Base-by-base conservation (phyloP, 345 rosid genomes). In the Salix brachista region DNA sequence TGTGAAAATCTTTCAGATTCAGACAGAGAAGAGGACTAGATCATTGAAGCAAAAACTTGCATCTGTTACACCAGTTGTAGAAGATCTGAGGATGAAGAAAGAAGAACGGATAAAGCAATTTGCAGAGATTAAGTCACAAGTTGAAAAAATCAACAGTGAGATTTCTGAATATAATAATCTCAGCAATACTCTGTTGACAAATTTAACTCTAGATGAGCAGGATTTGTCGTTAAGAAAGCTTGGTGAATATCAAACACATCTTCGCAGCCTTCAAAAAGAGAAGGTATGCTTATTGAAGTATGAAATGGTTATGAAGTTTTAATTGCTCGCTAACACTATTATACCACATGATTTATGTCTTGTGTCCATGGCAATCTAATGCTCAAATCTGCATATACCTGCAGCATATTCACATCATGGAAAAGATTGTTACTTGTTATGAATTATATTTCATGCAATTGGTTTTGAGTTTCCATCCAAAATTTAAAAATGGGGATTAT, bases 171-270 rank as follows among this genome's bases (percentile, higher is more conserved):
- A 84, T 68, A 81, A 79, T 82, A 76, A 84, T 77, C 77, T 84
- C 32, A 87, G 48, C 80, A 87, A 78, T 75, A 19, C 81, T 30
- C 52, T 85, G 76, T 77, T 75, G 78, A 80, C 74, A 81, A 78
- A 88, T 62, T 79, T 89, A 70, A 75, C 88, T 67, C 79, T 91
- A n/a, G 88, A 88, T 73, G 98, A 94, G 75, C 89, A 90, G 54
- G 99, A 93, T 85, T 87, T 96, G 84, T 89, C 99, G 0, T 30
- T 89, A 16, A 87, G 99, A 75, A 93, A 83, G 89, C 97, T 96
- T 74, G 84, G 84, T 50, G 99, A 96, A 77, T 90, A 86, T 86
- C 94, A 92, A 82, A 83, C 90, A 28, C 91, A 86, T 87, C 94
- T 96, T 46, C 91, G 84, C 34, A 77, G 88, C 37, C 97, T 96